phyloP scores from a whole-genome alignment of 257 asterid genomes.

The Lavandula angustifolia region DNA sequence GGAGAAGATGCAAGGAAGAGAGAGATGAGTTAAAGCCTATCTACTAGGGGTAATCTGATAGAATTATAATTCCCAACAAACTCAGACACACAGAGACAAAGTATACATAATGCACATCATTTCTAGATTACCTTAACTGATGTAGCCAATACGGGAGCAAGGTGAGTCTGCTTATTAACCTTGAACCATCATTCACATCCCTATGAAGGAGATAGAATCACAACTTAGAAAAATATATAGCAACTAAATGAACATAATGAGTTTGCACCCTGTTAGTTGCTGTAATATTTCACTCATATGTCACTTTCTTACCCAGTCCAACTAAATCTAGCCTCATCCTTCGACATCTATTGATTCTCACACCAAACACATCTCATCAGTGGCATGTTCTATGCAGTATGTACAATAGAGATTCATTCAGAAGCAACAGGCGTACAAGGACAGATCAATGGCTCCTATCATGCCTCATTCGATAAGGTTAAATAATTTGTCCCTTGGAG shows the following conservation, averaged over 20 bases:
- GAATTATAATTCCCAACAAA: neutral
- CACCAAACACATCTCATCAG: slow-evolving; percentile 7
- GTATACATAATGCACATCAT: neutral
- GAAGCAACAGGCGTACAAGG: neutral
- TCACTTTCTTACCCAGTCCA: neutral
- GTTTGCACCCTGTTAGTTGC: no score
- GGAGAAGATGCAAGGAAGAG: neutral
- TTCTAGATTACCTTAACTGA: slow-evolving; percentile 65
- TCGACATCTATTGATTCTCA: neutral
- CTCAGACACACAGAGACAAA: neutral
- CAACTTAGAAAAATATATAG: neutral
- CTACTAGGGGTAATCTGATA: neutral
- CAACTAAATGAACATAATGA: neutral
- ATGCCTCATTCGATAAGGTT: no score
- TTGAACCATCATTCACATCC: slow-evolving; percentile 91
- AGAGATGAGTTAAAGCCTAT: slow-evolving; percentile 1
- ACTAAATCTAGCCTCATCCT: slow-evolving; percentile 4
- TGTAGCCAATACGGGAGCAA: slow-evolving; percentile 91
- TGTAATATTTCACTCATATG: neutral
- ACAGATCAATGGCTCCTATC: no score
- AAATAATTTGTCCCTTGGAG: no score
- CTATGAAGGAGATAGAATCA: slow-evolving; percentile 39
- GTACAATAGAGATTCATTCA: neutral
- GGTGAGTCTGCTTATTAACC: slow-evolving; percentile 78
- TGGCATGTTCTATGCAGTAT: neutral